Conservation (phyloP, 768 basidiomycete species). For the Mycena capillaripes region DNA sequence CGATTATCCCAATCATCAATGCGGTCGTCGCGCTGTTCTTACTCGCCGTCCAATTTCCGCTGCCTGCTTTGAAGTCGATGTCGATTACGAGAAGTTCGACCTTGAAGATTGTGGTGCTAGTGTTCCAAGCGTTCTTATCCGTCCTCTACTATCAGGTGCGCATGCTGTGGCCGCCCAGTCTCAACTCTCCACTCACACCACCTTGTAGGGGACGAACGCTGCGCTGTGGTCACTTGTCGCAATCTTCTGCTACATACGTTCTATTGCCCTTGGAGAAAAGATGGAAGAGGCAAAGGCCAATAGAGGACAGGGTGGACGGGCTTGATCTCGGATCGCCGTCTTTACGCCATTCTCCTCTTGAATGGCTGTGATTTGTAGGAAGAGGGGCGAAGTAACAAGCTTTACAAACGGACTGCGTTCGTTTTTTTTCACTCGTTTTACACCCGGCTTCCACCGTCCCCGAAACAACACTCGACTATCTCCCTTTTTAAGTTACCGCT, state of each 20-base stretch:
- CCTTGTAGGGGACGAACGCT: constrained; percentile 85
- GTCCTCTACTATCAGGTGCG: constrained; percentile 85
- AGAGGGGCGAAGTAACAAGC: constrained; percentile 32
- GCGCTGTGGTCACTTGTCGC: constrained; percentile 86
- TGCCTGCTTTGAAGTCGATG: constrained; percentile 68
- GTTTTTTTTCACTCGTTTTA: constrained; percentile 40
- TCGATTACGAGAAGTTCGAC: constrained; percentile 76
- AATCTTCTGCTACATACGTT: constrained; percentile 74
- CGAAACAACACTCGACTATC: constrained; percentile 8
- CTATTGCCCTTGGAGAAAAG: constrained; percentile 75
- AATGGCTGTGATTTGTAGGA: constrained; percentile 28
- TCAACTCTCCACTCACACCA: constrained; percentile 5
- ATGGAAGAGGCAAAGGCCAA: constrained; percentile 77
- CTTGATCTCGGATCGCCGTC: constrained; percentile 54
- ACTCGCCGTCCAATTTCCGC: constrained; percentile 80
- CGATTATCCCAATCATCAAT: constrained; percentile 78
- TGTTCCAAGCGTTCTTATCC: constrained; percentile 73
- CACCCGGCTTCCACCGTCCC: constrained; percentile 9
- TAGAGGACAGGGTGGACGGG: constrained; percentile 69
- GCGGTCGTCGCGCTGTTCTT: constrained; percentile 73
- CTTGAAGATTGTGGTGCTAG: constrained; percentile 71
- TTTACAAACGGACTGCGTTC: constrained; percentile 45
- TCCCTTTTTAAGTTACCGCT: constrained; percentile 18
- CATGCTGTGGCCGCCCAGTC: neutral
- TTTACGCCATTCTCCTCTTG: constrained; percentile 12